Percentiles rank a stretch among this genome's conserved stretches.
Evolutionary conservation across 2,329 filamentous ascomycete genomes (phyloP).

Genomic region (Aspergillus hiratsukae): DNA sequence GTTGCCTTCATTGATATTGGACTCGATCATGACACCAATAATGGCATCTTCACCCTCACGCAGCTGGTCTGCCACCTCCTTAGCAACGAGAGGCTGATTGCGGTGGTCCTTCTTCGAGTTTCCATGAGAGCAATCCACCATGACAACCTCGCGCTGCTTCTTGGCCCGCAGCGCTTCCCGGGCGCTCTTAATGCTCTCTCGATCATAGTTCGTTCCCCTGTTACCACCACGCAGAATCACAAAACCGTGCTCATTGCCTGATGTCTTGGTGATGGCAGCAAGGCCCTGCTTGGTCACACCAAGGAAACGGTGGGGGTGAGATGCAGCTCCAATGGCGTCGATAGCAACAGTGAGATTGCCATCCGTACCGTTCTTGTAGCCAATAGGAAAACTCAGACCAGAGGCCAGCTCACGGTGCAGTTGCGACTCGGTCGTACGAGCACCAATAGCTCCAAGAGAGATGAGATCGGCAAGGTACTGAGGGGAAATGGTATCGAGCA

Average conservation of each 20-base stretch:
- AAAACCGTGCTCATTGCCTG: slow-evolving; percentile 94
- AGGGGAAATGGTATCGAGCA: slow-evolving; percentile 97
- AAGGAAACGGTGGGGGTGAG: slow-evolving; percentile 81
- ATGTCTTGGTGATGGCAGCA: slow-evolving; percentile 88
- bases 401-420: slow-evolving; percentile 93
- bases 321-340: slow-evolving; percentile 79
- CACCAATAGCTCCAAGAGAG: slow-evolving; percentile 91
- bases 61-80: slow-evolving; percentile 76
- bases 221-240: slow-evolving; percentile 90
- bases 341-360: slow-evolving; percentile 87
- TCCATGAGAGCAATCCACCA: slow-evolving; percentile 98
- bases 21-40: slow-evolving; percentile 98
- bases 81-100: slow-evolving; percentile 92
- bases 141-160: slow-evolving; percentile 81
- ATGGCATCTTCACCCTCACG: slow-evolving; percentile 82
- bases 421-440: slow-evolving; percentile 93
- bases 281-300: slow-evolving; percentile 97
- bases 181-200: slow-evolving; percentile 71
- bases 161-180: slow-evolving; percentile 78
- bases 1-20: slow-evolving; percentile 87
- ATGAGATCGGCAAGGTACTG: slow-evolving; percentile 97
- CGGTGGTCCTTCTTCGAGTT: slow-evolving; percentile 97
- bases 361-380: slow-evolving; percentile 99
- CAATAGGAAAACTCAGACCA: slow-evolving; percentile 93
- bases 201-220: slow-evolving; percentile 90